Evolutionary conservation across 768 basidiomycete species (phyloP), one percentile per base, ranked within the genome.

Genomic region (Suillus cothurnatus): DNA sequence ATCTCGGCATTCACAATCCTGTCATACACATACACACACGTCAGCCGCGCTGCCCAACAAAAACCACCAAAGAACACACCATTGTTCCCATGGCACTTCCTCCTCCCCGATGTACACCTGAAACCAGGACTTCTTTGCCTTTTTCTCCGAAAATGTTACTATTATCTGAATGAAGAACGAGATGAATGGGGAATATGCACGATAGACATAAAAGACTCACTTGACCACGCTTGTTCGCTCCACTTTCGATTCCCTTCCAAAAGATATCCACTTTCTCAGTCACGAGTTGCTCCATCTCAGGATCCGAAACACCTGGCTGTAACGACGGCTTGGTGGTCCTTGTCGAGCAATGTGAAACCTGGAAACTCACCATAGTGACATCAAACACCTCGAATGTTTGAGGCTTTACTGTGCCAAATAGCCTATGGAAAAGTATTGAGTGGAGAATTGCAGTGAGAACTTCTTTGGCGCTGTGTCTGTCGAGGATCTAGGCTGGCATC

Each of bases 21-120:
- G 71, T 39, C 26, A 31, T 31, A 28, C 45, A 34, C 12, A 49
- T 14, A 26, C 4, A 23, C 12, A 49, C 23, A 26, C 4, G 23
- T 49, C 6, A 49, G 47, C 47, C 14, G 23, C 23, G 15, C 47
- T 38, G 15, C 21, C 5, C n/a, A 36, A 32, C 43, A 15, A 19
- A 52, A 28, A 39, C 19, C 19, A 59, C 11, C 38, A 59, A 47
- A 3, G 31, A 60, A 69, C 80, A 7, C 15, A 92, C 93, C 93
- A 94, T 76, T 92, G 88, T 73, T 94, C 93, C 93, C 93, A 94
- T 61, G 92, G 87, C 17, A 93, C 86, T 31, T 94, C 91, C 72
- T 94, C 93, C 77, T 94, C 90, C 1, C 84, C 88, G 69, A 83
- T 81, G 47, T 88, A 88, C 14, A 86, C 85, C 61, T 84, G 84